A percentile compares a stretch with the other conserved stretches of the same genome.
phyloP scores from a whole-genome alignment of 208 protist genomes.

The Naegleria fowleri region DNA sequence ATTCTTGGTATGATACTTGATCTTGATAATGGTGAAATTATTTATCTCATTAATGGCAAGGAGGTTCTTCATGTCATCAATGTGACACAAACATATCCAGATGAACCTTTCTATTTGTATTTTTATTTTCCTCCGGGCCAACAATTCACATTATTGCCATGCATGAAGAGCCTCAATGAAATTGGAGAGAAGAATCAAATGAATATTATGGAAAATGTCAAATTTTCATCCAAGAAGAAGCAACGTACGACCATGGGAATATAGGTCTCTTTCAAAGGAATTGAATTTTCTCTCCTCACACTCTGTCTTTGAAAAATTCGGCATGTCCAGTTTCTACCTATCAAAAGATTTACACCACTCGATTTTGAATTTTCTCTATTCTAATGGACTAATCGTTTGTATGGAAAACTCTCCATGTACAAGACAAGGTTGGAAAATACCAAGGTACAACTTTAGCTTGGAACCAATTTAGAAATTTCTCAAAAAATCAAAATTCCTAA shows the following conservation, averaged over 20 bases:
- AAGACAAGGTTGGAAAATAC: too few relatives aligned
- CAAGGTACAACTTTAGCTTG: too few relatives aligned
- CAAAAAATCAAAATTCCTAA: too few relatives aligned
- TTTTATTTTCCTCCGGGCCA: background rate
- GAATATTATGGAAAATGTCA: background rate
- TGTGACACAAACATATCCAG: background rate
- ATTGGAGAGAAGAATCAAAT: background rate
- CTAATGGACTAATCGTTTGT: too few relatives aligned
- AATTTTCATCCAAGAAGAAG: background rate
- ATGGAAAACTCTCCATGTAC: too few relatives aligned
- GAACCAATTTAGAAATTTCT: too few relatives aligned
- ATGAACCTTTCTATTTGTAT: background rate
- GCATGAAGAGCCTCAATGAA: background rate
- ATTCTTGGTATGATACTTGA: background rate
- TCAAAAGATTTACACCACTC: too few relatives aligned
- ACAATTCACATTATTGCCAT: background rate
- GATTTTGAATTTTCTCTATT: too few relatives aligned
- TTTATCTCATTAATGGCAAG: background rate
- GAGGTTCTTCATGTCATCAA: background rate
- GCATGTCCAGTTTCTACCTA: too few relatives aligned
- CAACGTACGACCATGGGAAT: background rate
- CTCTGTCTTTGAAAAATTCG: too few relatives aligned
- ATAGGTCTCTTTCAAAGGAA: background rate
- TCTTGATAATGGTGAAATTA: background rate
- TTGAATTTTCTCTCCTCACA: too few relatives aligned